Conservation (phyloP, 768 basidiomycete genomes). For the Tulasnella sp. region DNA sequence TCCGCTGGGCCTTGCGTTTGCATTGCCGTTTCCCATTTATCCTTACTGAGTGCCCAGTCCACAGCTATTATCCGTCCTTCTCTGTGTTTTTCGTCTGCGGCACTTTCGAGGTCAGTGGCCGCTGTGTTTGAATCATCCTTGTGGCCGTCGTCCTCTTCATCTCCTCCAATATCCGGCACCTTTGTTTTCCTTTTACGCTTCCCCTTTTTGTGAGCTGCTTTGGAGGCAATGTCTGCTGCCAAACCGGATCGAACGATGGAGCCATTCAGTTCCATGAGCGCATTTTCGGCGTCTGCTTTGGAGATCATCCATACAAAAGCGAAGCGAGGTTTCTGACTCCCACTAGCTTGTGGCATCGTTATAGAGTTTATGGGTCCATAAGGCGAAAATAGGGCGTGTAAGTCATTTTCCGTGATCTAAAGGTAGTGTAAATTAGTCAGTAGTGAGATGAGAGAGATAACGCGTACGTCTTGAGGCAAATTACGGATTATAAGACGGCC, state of each 20-base stretch:
- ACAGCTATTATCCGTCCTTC: constrained; percentile 64
- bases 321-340: constrained; percentile 46
- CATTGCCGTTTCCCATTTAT: constrained; percentile 78
- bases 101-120: constrained; percentile 34
- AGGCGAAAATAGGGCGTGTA: constrained; percentile 74
- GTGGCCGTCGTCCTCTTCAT: constrained; percentile 30
- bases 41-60: constrained; percentile 93
- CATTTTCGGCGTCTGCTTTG: constrained; percentile 71
- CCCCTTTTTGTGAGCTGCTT: constrained; percentile 14
- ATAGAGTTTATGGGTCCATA: constrained; percentile 80
- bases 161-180: constrained; percentile 23
- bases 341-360: constrained; percentile 43
- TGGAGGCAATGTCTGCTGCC: neutral
- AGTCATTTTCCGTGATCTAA: constrained; percentile 65
- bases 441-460: neutral
- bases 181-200: constrained; percentile 11
- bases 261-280: constrained; percentile 69
- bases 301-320: constrained; percentile 92
- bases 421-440: neutral
- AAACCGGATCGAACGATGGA: constrained; percentile 48
- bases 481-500: constrained; percentile 82
- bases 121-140: constrained; percentile 39
- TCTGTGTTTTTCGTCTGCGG: constrained; percentile 29
- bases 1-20: constrained; percentile 34
- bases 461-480: constrained; percentile 48